Evolutionary conservation across 208 protist genomes (phyloP).

Genomic region (Leishmania arabica): DNA sequence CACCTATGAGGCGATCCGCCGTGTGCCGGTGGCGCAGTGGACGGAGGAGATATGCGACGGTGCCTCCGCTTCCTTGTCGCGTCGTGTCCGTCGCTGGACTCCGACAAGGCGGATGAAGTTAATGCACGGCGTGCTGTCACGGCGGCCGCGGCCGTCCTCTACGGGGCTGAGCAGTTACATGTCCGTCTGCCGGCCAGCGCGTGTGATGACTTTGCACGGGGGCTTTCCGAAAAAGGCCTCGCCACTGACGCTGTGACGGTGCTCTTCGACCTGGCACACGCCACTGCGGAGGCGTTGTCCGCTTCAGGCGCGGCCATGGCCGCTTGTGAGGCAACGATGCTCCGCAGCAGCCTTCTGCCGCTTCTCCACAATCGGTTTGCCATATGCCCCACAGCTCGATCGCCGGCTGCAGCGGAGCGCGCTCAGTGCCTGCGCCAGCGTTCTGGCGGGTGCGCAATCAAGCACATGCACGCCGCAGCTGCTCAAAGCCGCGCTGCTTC

Average conservation of each 20-base stretch:
- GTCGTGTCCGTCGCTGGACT: not conserved
- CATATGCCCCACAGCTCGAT: slow-evolving; percentile 11
- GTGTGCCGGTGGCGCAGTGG: slow-evolving; percentile 19
- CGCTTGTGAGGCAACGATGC: not conserved
- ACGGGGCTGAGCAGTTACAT: slow-evolving; percentile 12
- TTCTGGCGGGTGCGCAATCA: not conserved
- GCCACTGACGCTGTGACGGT: not conserved
- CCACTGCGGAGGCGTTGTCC: not conserved
- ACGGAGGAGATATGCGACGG: slow-evolving; percentile 15
- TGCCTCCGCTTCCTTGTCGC: slow-evolving; percentile 21
- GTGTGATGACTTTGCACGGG: slow-evolving; percentile 8
- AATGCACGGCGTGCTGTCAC: not conserved
- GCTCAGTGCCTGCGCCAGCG: not conserved
- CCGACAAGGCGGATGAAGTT: not conserved
- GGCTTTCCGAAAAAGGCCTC: slow-evolving; percentile 4
- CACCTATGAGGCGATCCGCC: not conserved
- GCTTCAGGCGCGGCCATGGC: not conserved
- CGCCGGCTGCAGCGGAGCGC: slow-evolving; percentile 6
- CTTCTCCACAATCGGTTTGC: slow-evolving; percentile 15
- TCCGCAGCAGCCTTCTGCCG: slow-evolving; percentile 3
- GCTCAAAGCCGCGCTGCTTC: slow-evolving; percentile 17
- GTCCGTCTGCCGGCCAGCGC: not conserved
- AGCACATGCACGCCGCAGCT: slow-evolving; percentile 4
- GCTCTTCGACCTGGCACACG: slow-evolving; percentile 13
- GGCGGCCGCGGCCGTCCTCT: slow-evolving; percentile 10